Evolutionary conservation across 208 protist species (phyloP), one percentile per base, ranked within the genome.

Genomic region (Trypanosoma caninum): DNA sequence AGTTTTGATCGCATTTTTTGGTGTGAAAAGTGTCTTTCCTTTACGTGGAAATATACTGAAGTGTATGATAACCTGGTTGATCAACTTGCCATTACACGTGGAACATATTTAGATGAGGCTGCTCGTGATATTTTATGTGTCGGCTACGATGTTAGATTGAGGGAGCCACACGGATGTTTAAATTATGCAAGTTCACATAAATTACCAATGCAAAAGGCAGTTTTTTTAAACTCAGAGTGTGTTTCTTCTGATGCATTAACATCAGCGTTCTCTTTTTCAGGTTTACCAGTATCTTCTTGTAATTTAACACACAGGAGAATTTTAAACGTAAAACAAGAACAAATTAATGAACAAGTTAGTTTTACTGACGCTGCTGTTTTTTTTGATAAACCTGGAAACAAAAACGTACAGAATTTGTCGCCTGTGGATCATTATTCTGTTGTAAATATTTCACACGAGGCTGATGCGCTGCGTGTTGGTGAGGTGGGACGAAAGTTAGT

Each of bases 1-100:
- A 87, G 78, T 69, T 91, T 78, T 51, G 75, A 87, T 50, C 77
- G 84, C 37, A 74, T 88, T 37, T 91, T 88, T 46, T 91, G 84
- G 84, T 91, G 84, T 55, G 84, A 91, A 59, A 69, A 65, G 63
- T 91, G 84, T 35, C 45, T 55, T 47, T 68, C 64, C 23, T 91
- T 91, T 64, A 91, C 84, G 22, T 91, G 81, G 79, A 76, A 75
- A 59, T 66, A 91, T 61, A 88, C 81, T 27, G 80, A 88, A 64
- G 46, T 84, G 11, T 91, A 91, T 68, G 84, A 91, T 52, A 33
- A 71, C 45, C 56, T 91, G 20, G 81, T 86, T n/a, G 84, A 91
- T 46, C 81, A 81, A 37, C 48, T 91, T 11, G 84, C 76, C 55
- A 59, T 65, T 60, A 87, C 84, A 11, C 78, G 78, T 3, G 79